These are phyloP conservation scores for Silene latifolia DNA, from an alignment of 148 eudicot genomes.

Conservation along the genomic window DNA sequence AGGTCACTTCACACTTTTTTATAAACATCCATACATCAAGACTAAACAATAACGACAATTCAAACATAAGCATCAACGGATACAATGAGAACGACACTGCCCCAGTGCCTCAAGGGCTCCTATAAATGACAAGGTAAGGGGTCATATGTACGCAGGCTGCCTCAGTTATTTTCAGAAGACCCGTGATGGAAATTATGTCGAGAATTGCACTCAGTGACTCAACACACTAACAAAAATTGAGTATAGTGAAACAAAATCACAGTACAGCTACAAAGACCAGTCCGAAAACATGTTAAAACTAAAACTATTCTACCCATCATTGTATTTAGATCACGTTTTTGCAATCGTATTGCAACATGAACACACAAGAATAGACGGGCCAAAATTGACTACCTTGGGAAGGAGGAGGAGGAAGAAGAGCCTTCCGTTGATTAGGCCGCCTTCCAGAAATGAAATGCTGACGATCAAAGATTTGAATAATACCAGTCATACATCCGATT, in stretches of 20 bases:
- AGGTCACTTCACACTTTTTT: neutral
- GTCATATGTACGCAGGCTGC: neutral
- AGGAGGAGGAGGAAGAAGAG: slow-evolving; percentile 46
- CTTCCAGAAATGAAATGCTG: slow-evolving; percentile 50
- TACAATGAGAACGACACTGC: neutral
- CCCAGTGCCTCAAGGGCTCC: neutral
- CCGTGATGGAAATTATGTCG: neutral
- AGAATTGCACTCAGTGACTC: neutral
- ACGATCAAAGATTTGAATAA: slow-evolving; percentile 71
- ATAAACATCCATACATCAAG: neutral
- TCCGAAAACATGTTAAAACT: neutral
- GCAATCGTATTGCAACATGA: neutral
- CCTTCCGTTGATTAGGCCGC: slow-evolving; percentile 52
- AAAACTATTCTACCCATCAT: slow-evolving; percentile 1
- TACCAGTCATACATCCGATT: slow-evolving; percentile 87
- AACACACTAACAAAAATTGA: neutral
- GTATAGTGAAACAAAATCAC: neutral
- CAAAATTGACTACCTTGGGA: slow-evolving; percentile 41
- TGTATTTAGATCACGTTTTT: neutral
- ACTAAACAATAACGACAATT: neutral
- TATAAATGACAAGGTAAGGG: neutral
- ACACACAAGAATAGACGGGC: neutral
- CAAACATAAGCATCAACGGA: slow-evolving; percentile 9
- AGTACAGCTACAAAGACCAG: neutral
- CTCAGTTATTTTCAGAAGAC: neutral